phyloP scores from a whole-genome alignment of 1,284 basidiomycete species.

The Irpex sp. region DNA sequence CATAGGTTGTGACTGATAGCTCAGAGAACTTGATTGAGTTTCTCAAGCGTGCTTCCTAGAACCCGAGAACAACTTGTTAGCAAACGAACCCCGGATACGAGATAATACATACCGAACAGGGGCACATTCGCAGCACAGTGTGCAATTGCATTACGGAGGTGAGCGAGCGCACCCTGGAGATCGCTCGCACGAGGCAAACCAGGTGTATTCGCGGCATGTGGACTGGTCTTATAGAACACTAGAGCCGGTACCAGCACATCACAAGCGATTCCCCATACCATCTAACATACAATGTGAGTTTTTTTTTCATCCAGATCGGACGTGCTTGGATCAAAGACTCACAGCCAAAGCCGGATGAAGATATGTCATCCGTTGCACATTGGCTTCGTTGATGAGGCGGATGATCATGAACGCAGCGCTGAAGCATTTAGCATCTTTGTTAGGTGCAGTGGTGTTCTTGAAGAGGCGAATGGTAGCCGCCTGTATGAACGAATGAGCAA shows the following conservation, averaged over 20 bases:
- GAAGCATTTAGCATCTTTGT: slow-evolving; percentile 14
- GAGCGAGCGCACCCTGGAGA: slow-evolving; percentile 9
- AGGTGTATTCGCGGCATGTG: not conserved
- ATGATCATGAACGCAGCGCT: slow-evolving; percentile 15
- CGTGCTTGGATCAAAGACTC: slow-evolving; percentile 6
- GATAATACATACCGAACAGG: slow-evolving; percentile 9
- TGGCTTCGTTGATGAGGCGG: slow-evolving; percentile 13
- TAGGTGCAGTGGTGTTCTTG: slow-evolving; percentile 7
- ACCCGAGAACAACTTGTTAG: not conserved
- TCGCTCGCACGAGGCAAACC: slow-evolving; percentile 1
- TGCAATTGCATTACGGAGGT: slow-evolving; percentile 9
- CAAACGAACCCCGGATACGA: not conserved
- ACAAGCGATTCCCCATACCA: slow-evolving; percentile 5
- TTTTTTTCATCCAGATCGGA: not conserved
- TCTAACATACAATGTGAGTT: not conserved
- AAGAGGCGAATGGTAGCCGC: slow-evolving; percentile 20
- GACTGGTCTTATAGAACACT: not conserved
- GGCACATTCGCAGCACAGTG: not conserved
- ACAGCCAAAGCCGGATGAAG: slow-evolving; percentile 21
- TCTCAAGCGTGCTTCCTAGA: not conserved
- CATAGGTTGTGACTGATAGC: too few relatives aligned
- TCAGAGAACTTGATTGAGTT: not conserved
- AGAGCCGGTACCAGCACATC: not conserved
- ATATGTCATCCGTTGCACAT: slow-evolving; percentile 11
- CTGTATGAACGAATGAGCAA: slow-evolving; percentile 17